Evolutionary conservation across 2,329 filamentous ascomycete species (phyloP).

Genomic region (Huntiella bhutanensis): DNA sequence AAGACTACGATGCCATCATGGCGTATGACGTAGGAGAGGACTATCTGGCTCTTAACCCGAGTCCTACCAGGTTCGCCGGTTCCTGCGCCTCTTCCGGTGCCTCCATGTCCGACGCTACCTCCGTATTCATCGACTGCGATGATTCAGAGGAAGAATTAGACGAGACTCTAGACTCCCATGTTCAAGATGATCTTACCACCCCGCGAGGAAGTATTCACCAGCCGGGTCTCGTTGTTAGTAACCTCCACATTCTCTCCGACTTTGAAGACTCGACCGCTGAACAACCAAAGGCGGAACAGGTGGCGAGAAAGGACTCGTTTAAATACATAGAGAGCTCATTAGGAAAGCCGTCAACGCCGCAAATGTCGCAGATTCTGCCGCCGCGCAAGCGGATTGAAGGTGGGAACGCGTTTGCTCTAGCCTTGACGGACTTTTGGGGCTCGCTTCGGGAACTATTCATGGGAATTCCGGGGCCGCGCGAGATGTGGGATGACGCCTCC

Average conservation of each 20-base stretch:
- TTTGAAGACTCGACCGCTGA: neutral
- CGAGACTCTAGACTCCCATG: neutral
- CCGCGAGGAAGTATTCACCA: too few species aligned
- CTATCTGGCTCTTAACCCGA: constrained; percentile 5
- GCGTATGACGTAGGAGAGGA: constrained; percentile 6
- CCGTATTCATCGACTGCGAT: constrained; percentile 5
- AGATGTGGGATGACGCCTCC: too few species aligned
- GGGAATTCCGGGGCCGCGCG: neutral
- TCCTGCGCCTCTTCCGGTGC: too few species aligned
- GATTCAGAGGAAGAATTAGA: constrained; percentile 7
- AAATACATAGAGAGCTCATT: constrained; percentile 10
- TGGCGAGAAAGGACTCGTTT: constrained; percentile 7
- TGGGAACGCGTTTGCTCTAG: too few species aligned
- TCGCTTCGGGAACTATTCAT: neutral
- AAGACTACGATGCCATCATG: constrained; percentile 5
- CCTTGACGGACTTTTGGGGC: neutral
- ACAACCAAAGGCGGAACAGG: neutral
- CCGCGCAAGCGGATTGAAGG: neutral
- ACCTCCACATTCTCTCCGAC: too few species aligned
- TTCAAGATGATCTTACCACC: neutral
- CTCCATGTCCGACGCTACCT: neutral
- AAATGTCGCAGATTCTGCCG: constrained; percentile 4
- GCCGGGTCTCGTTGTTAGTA: too few species aligned
- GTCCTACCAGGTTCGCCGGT: too few species aligned
- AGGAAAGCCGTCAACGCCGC: constrained; percentile 10